Evolutionary conservation across 805 yeast genomes (phyloP).

Genomic region (Diddensiella caesifluorescens): DNA sequence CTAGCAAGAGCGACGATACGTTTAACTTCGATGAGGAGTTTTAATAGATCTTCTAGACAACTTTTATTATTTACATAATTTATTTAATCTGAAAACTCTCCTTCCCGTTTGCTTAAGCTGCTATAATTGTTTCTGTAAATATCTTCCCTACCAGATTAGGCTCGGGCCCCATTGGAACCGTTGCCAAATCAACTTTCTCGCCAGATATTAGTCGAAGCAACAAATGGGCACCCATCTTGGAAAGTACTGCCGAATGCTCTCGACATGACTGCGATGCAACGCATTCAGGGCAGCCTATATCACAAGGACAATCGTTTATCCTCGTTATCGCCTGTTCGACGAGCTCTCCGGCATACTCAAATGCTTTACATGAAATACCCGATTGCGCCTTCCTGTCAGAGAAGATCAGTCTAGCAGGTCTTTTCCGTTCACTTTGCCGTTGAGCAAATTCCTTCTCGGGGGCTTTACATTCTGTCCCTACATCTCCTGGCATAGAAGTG

Average conservation of each 20-base stretch:
- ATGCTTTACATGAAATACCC: slow-evolving; percentile 75
- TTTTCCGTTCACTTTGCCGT: slow-evolving; percentile 58
- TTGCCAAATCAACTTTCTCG: slow-evolving; percentile 41
- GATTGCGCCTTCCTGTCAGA: slow-evolving; percentile 88
- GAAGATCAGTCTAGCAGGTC: slow-evolving; percentile 86
- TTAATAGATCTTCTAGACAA: slow-evolving; percentile 36
- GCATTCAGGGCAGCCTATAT: slow-evolving; percentile 73
- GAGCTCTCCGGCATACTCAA: slow-evolving; percentile 67
- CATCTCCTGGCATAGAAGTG: slow-evolving; percentile 60
- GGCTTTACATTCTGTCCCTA: slow-evolving; percentile 92
- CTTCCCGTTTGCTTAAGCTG: slow-evolving; percentile 7
- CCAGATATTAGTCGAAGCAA: slow-evolving; percentile 62
- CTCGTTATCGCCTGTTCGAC: slow-evolving; percentile 50
- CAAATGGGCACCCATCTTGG: slow-evolving; percentile 78
- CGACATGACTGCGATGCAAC: slow-evolving; percentile 78
- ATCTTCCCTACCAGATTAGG: slow-evolving; percentile 22
- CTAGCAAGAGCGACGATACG: slow-evolving; percentile 40
- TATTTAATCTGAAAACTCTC: slow-evolving; percentile 3
- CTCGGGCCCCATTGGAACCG: slow-evolving; percentile 35
- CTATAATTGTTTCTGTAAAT: slow-evolving; percentile 12
- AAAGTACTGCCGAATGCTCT: slow-evolving; percentile 75
- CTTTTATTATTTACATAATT: slow-evolving; percentile 1
- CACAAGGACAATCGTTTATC: slow-evolving; percentile 57
- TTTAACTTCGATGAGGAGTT: slow-evolving; percentile 93
- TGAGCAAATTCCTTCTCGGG: slow-evolving; percentile 93